Percentiles rank a stretch among this genome's conserved stretches.
Evolutionary conservation across 768 basidiomycete genomes (phyloP).

Genomic region (Neoboletus brunneissimus): DNA sequence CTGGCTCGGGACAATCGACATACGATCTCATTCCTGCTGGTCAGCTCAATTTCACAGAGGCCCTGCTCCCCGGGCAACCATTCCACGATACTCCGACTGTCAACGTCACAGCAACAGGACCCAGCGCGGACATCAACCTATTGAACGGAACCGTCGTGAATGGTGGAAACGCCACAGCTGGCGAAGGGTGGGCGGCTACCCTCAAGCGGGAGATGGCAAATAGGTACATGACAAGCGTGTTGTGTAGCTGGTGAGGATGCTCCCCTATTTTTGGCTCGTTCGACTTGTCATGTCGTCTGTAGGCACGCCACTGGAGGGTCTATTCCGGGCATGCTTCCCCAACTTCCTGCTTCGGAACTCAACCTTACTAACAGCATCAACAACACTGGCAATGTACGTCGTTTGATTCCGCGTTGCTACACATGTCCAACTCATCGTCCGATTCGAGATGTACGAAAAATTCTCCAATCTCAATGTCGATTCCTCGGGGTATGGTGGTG

Average conservation of each 20-base stretch:
- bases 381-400: slow-evolving; percentile 72
- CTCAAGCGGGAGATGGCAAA: slow-evolving; percentile 77
- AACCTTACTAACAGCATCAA: slow-evolving; percentile 62
- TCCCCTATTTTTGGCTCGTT: background rate
- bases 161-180: slow-evolving; percentile 58
- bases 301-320: slow-evolving; percentile 89
- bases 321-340: slow-evolving; percentile 65
- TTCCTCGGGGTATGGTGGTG: slow-evolving; percentile 76
- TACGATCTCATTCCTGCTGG: slow-evolving; percentile 71
- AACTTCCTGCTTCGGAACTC: slow-evolving; percentile 65
- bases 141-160: slow-evolving; percentile 57
- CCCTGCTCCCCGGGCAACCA: slow-evolving; percentile 67
- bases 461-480: slow-evolving; percentile 79
- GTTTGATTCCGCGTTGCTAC: background rate
- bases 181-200: slow-evolving; percentile 64
- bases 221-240: slow-evolving; percentile 74
- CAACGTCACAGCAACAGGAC: slow-evolving; percentile 52
- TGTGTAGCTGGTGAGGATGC: slow-evolving; percentile 79
- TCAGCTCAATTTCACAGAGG: slow-evolving; percentile 79
- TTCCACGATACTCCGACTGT: slow-evolving; percentile 33
- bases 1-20: slow-evolving; percentile 49
- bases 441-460: slow-evolving; percentile 78
- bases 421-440: background rate
- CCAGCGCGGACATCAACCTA: slow-evolving; percentile 59
- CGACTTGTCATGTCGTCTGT: background rate